Evolutionary conservation across 371 early-diverging fungal genomes (phyloP), one percentile per base, ranked within the genome.

Genomic region (Conidiobolus coronatus): DNA sequence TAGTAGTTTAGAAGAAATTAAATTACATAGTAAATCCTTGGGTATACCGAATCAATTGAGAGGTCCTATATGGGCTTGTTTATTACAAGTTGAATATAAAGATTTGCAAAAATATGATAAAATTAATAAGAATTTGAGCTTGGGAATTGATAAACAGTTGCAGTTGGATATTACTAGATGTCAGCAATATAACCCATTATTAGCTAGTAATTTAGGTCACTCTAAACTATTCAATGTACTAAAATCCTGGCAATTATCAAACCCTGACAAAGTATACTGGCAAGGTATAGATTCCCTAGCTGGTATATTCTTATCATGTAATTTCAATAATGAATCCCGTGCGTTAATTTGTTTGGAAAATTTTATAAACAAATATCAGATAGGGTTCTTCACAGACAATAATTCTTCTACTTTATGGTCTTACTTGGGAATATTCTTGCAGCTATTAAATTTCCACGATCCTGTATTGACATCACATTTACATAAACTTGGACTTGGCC

Each of bases 261-360:
- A 79, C 45, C 64, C 57, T 13, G 52, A 66, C 8, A 50, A 67
- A n/a, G 85, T 81, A 12, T 86, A 86, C 50, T 86, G 86, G 86
- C 86, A 86, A 74, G 84, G 82, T 1, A 58, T 86, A 37, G 85
- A 84, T 56, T 83, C 82, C 7, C 56, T 85, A 1, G 73, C 75
- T 49, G 85, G 85, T 0, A 78, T 81, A 0, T 83, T 84, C 49
- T 50, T 84, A 42, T 66, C 75, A 2, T 57, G 81, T 13, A 74
- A 77, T 49, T 83, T 78, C 44, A 70, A 71, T 50, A 70, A 83
- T 33, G 80, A 81, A 52, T 74, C 73, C 0, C 48, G 79, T 4
- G 79, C 81, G 0, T 82, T 75, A 55, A 63, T 67, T 2, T 76
- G 74, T 48, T 50, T 83, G 7, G 67, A 73, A 42, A 57, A 57